Evolutionary conservation across 129 eudicot genomes (phyloP).

Genomic region (Escallonia rubra): DNA sequence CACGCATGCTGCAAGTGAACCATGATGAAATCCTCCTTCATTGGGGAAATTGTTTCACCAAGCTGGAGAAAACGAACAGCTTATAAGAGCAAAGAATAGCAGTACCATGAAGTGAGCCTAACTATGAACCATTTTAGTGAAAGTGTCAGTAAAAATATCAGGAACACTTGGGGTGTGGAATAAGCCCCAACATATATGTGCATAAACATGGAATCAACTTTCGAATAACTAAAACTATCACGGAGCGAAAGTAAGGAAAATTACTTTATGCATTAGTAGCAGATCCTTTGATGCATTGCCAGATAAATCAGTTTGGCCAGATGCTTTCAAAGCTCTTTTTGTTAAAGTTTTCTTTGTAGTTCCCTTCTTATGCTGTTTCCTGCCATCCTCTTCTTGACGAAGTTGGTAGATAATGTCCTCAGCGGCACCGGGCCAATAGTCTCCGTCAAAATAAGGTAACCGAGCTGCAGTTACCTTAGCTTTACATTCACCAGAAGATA

Average conservation of each 20-base stretch:
- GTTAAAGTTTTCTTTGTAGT: constrained; percentile 51
- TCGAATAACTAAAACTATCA: background rate
- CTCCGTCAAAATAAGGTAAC: constrained; percentile 95
- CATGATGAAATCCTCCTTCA: constrained; percentile 99
- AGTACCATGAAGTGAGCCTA: too few relatives aligned
- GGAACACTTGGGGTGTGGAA: too few relatives aligned
- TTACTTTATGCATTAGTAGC: constrained; percentile 83
- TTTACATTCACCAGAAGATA: constrained; percentile 75
- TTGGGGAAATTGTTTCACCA: constrained; percentile 81
- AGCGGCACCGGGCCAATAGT: constrained; percentile 99
- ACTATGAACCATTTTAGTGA: too few relatives aligned
- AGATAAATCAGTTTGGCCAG: constrained; percentile 85
- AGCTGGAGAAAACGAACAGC: constrained; percentile 45
- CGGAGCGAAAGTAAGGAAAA: background rate
- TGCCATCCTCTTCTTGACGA: constrained; percentile 82
- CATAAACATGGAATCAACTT: background rate
- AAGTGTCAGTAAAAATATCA: too few relatives aligned
- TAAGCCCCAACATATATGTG: too few relatives aligned
- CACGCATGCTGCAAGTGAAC: constrained; percentile 94
- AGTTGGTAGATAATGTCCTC: constrained; percentile 84
- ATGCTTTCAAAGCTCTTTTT: constrained; percentile 73
- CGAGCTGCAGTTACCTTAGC: constrained; percentile 94
- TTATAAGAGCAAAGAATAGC: background rate
- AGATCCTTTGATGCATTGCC: constrained; percentile 90
- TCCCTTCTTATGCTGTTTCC: constrained; percentile 70